Base-by-base conservation (phyloP, 2,329 filamentous ascomycete genomes). In the Exophiala aquamarina region DNA sequence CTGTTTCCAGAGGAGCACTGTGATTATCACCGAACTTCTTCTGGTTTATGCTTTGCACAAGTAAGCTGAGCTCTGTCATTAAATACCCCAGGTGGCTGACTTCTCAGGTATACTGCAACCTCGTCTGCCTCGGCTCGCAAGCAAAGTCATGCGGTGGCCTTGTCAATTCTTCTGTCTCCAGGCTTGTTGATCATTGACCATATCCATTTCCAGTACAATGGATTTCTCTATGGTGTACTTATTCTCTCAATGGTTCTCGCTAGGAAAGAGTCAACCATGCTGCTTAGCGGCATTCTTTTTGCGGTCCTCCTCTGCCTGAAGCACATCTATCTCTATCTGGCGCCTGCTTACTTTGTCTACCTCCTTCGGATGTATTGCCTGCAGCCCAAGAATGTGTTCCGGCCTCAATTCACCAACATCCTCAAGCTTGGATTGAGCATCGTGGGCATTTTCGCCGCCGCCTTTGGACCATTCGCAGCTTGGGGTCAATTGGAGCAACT, bases 201-300 rank as follows among this genome's bases (percentile, higher is more conserved):
- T 66, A 92, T 96, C 56, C 91, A 96, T 68, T 98, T 98, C 68
- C 93, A 98, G 74, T 98, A 98, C 74, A 98, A 98, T 72, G 92
- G 93, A 32, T 90, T 91, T 70, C 82, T 98, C 70, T 98, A 97
- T 66, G 93, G 93, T 29, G 74, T 97, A 34, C 75, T 98, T 41
- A 80, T 97, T 29, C 76, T 92, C 44, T 97, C 93, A 2, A 77
- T 98, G 38, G 86, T 94, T 2, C 72, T 94, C 49, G 89, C 90
- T 5, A 83, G 89, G 41, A 82, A 84, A 59, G 82, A 80, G 62
- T 85, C 85, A 2, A 87, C 87, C 0, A 74, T 93, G 26, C 77
- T 97, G 10, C 73, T 76, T 36, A 93, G 90, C 59, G 93, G 90
- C 0, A 72, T 95, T 2, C 69, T 90, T 5, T 98, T 97, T 66